phyloP scores from a whole-genome alignment of 2,329 filamentous ascomycete genomes.

The Alternaria brassicae region DNA sequence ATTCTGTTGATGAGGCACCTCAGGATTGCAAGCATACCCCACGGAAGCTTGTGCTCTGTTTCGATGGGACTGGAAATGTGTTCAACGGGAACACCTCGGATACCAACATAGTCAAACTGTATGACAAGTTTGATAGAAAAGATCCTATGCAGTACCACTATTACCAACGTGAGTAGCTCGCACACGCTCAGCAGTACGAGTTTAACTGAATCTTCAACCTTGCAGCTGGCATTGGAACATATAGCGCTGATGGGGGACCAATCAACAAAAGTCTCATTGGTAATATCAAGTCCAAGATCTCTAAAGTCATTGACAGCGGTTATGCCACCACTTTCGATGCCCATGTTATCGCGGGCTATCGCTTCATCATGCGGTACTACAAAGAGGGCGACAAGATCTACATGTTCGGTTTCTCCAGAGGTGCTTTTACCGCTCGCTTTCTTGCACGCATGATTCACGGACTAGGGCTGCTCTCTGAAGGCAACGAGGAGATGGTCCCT shows the following conservation, averaged over 20 bases:
- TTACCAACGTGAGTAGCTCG: slow-evolving; percentile 25
- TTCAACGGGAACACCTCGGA: slow-evolving; percentile 26
- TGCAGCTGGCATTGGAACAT: slow-evolving; percentile 28
- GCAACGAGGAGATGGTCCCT: slow-evolving; percentile 30
- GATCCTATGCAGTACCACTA: slow-evolving; percentile 24
- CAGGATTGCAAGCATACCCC: not conserved
- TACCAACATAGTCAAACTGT: slow-evolving; percentile 32
- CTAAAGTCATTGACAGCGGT: slow-evolving; percentile 18
- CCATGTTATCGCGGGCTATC: slow-evolving; percentile 37
- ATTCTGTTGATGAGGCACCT: not conserved
- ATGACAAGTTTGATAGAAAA: slow-evolving; percentile 24
- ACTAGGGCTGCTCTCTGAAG: slow-evolving; percentile 32
- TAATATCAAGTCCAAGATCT: slow-evolving; percentile 7
- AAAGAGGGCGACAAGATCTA: slow-evolving; percentile 41
- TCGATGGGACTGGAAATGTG: slow-evolving; percentile 33
- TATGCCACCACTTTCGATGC: slow-evolving; percentile 16
- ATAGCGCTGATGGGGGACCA: slow-evolving; percentile 5
- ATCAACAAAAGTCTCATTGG: not conserved
- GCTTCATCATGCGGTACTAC: slow-evolving; percentile 46
- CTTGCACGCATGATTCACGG: slow-evolving; percentile 34
- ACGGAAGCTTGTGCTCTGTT: slow-evolving; percentile 25
- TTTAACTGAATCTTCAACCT: not conserved
- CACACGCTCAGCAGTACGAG: not conserved
- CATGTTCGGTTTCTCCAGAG: slow-evolving; percentile 46
- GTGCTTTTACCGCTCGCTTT: slow-evolving; percentile 47